Percentiles rank a stretch among this genome's conserved stretches.
Conservation (phyloP, 805 yeast genomes). For the Starmerella lactis-condensi region DNA sequence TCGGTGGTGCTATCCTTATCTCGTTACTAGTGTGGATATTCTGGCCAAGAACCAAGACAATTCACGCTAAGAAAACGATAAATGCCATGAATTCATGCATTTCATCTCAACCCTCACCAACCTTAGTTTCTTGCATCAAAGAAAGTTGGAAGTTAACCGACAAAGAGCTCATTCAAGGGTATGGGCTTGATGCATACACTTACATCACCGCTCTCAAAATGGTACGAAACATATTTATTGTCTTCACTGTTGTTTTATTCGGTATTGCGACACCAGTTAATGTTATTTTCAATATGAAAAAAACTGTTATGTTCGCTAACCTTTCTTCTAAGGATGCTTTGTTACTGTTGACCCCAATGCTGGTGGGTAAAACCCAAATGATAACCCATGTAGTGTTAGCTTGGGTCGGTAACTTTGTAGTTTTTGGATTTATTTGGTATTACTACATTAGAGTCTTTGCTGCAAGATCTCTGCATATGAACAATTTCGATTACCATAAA, state of each 20-base stretch:
- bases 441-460: conserved; percentile 17
- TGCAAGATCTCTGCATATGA: conserved; percentile 15
- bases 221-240: conserved; percentile 20
- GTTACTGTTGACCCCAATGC: conserved; percentile 23
- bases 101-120: background rate
- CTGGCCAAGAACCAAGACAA: conserved; percentile 15
- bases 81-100: background rate
- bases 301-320: conserved; percentile 12
- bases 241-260: conserved; percentile 21
- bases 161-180: conserved; percentile 14
- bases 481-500: conserved; percentile 15
- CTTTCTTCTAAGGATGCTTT: conserved; percentile 21
- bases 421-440: conserved; percentile 18
- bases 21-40: conserved; percentile 18
- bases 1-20: conserved; percentile 21
- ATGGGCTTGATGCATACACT: conserved; percentile 24
- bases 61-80: background rate
- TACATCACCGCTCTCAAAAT: conserved; percentile 20
- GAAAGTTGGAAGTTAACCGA: conserved; percentile 15
- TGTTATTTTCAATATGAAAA: conserved; percentile 19
- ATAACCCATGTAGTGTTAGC: conserved; percentile 23
- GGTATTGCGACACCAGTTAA: conserved; percentile 24
- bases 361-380: conserved; percentile 20
- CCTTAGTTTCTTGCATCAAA: conserved; percentile 16
- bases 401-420: conserved; percentile 19